These are phyloP conservation scores for Lanmaoa rubissima DNA, from an alignment of 768 basidiomycete genomes.

Conservation along the genomic window DNA sequence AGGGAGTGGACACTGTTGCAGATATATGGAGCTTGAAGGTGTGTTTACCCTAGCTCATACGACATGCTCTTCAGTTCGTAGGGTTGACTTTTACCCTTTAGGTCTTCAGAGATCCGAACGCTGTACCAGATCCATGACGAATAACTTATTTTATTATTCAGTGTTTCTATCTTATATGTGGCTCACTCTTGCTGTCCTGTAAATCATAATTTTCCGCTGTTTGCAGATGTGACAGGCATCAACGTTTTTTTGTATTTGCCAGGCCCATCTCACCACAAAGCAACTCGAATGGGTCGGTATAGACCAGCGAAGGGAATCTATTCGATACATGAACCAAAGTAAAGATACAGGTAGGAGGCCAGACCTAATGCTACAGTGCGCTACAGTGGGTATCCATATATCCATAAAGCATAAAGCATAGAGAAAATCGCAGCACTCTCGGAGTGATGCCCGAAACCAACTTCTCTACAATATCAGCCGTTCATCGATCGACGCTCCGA, in stretches of 20 bases:
- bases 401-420: slow-evolving; percentile 1
- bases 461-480: background rate
- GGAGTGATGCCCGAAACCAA: background rate
- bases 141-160: slow-evolving; percentile 22
- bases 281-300: background rate
- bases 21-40: slow-evolving; percentile 79
- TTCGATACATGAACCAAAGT: slow-evolving; percentile 16
- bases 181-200: slow-evolving; percentile 8
- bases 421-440: background rate
- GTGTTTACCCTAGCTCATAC: slow-evolving; percentile 12
- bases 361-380: slow-evolving; percentile 24
- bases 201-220: slow-evolving; percentile 7
- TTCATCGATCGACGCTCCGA: background rate
- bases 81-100: slow-evolving; percentile 15
- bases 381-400: slow-evolving; percentile 4
- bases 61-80: background rate
- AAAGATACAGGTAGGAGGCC: slow-evolving; percentile 17
- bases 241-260: no score
- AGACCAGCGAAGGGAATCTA: slow-evolving; percentile 2
- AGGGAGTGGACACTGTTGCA: slow-evolving; percentile 51
- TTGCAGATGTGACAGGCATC: background rate
- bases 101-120: slow-evolving; percentile 47
- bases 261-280: no score
- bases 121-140: slow-evolving; percentile 26
- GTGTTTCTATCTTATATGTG: slow-evolving; percentile 9